Base-by-base conservation (phyloP, 441 rosid species). In the Syzygium malaccense region DNA sequence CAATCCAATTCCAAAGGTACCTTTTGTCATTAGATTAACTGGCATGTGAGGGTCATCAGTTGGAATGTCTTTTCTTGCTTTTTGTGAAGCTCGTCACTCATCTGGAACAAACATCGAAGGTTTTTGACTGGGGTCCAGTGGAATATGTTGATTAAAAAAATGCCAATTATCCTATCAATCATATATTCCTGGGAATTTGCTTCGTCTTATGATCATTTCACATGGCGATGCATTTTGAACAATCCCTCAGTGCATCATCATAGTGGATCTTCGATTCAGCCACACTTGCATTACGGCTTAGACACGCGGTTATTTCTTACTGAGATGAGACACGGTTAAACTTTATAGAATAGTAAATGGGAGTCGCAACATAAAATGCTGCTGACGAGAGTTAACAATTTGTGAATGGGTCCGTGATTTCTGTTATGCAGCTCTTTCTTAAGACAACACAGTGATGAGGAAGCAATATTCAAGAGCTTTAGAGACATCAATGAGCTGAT, bases 401-500 rank as follows among this genome's bases (percentile, higher is more conserved):
- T 83, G 18, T 57, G 53, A 32, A 23, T 20, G 56, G 33, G 17
- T 30, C 20, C 19, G n/a, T 85, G 37, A 30, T 19, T 51, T 9
- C 45, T 58, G 51, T 26, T 32, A 30, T 79, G 79, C 98, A 98
- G 99, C 91, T 96, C 98, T 62, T 98, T 98, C 95, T 92, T 96
- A 93, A 95, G 95, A 91, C 97, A 95, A 91, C 99, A 96, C 87
- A 89, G 92, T 19, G 95, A 97, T 23, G 98, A 97, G 90, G 96
- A 96, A 94, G 97, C 98, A 80, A 94, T 97, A 89, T 96, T 97
- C 92, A 96, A 94, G 92, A 97, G 99, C 93, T 98, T 98, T 89
- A 97, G 94, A 92, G 99, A 98, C 94, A 98, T 96, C 92, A 98
- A 98, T 87, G 95, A 96, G 87, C 94, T 97, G 90, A 97, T 98